Conservation (phyloP, 257 asterid genomes). For the Penstemon barbatus region DNA sequence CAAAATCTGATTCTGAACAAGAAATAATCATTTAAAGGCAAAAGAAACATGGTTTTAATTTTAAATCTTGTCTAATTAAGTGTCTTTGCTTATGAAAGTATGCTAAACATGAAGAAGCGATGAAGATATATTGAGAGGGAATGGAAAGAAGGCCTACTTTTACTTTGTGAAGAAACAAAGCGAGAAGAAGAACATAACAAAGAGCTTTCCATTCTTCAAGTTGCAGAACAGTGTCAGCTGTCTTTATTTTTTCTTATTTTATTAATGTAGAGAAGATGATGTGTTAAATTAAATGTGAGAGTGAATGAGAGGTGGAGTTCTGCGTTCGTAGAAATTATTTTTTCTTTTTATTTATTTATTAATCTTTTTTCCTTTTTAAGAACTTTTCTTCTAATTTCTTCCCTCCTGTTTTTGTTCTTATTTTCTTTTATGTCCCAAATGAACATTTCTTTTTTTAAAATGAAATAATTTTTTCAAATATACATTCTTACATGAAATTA, state of each 20-base stretch:
- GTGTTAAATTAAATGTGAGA: background rate
- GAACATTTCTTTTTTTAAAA: too few species aligned
- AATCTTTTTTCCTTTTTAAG: too few species aligned
- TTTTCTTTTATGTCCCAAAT: too few species aligned
- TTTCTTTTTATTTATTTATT: too few species aligned
- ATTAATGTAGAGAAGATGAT: background rate
- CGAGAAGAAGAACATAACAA: conserved; percentile 53
- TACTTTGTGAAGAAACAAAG: conserved; percentile 43
- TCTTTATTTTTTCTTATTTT: background rate
- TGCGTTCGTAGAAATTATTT: background rate
- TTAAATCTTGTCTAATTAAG: background rate
- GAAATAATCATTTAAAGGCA: background rate
- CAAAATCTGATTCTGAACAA: conserved; percentile 39
- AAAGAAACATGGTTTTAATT: background rate
- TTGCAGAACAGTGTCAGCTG: background rate
- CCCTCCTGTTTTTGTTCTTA: too few species aligned
- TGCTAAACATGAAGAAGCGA: background rate
- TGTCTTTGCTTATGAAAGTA: background rate
- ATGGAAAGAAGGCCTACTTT: conserved; percentile 37
- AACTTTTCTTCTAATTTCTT: too few species aligned
- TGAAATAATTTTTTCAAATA: too few species aligned
- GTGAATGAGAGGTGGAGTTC: conserved; percentile 29
- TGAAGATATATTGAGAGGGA: background rate
- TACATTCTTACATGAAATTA: too few species aligned
- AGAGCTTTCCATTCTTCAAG: conserved; percentile 48